phyloP scores from a whole-genome alignment of 495 filamentous ascomycete genomes.

The Sabuloglossum arenarium region DNA sequence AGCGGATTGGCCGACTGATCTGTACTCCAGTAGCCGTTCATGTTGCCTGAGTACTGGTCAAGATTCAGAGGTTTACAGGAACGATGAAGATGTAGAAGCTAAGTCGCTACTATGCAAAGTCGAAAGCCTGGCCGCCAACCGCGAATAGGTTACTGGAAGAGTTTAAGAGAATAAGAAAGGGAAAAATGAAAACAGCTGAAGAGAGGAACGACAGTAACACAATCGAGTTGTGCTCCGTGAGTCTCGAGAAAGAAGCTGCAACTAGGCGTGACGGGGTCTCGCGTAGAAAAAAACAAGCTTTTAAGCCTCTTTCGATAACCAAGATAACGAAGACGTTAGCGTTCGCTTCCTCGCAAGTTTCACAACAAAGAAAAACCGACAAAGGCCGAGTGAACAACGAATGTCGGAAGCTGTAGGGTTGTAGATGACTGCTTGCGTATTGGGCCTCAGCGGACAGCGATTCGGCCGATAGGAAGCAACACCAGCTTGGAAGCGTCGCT shows the following conservation, averaged over 20 bases:
- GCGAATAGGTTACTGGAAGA: not conserved
- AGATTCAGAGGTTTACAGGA: too few relatives aligned
- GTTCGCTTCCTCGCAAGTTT: too few relatives aligned
- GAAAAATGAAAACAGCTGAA: not conserved
- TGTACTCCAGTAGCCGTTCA: not conserved
- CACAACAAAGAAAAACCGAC: too few relatives aligned
- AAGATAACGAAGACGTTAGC: too few relatives aligned
- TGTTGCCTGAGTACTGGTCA: not conserved
- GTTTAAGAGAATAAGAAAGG: not conserved
- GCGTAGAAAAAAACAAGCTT: not conserved
- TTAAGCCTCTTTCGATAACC: not conserved
- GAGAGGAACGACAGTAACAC: not conserved
- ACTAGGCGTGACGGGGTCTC: not conserved
- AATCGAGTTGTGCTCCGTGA: not conserved
- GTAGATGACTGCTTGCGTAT: too few relatives aligned
- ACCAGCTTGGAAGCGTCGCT: too few relatives aligned
- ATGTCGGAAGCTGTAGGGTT: too few relatives aligned
- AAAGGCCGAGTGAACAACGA: too few relatives aligned
- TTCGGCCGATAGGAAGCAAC: too few relatives aligned
- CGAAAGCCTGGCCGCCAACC: not conserved
- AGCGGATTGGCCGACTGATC: not conserved
- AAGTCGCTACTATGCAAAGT: not conserved
- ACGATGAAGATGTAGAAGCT: not conserved
- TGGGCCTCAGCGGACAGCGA: too few relatives aligned
- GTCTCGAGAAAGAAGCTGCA: not conserved